Evolutionary conservation across 2,329 filamentous ascomycete species (phyloP).

Genomic region (Mycogone perniciosa): DNA sequence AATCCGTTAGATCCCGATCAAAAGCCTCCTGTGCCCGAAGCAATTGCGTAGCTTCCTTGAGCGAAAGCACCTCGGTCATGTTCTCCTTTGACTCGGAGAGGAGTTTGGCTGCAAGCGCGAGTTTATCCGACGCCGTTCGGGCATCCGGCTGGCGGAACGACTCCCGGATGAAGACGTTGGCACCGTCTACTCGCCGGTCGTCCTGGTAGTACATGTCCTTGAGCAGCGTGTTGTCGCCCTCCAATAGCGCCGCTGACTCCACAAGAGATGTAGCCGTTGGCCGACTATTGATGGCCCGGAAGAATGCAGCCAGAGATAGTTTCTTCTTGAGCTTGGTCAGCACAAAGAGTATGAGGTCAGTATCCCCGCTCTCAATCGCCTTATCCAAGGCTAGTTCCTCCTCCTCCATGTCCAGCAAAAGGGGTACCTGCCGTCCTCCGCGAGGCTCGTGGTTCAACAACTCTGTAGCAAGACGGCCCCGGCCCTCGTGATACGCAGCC

Average conservation of each 20-base stretch:
- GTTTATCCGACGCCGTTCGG: slow-evolving; percentile 70
- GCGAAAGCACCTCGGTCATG: slow-evolving; percentile 62
- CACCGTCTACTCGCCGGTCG: slow-evolving; percentile 80
- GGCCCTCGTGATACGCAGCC: slow-evolving; percentile 89
- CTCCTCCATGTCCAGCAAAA: slow-evolving; percentile 91
- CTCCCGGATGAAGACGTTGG: slow-evolving; percentile 80
- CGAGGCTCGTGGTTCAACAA: slow-evolving; percentile 89
- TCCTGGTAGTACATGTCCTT: slow-evolving; percentile 98
- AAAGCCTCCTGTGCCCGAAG: slow-evolving; percentile 81
- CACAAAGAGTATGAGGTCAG: slow-evolving; percentile 86
- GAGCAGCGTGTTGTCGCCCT: slow-evolving; percentile 69
- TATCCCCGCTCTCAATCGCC: slow-evolving; percentile 90
- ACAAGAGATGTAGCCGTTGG: slow-evolving; percentile 85
- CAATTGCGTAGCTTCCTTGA: slow-evolving; percentile 75
- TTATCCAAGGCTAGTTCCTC: slow-evolving; percentile 94
- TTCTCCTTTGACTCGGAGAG: slow-evolving; percentile 78
- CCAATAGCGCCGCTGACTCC: slow-evolving; percentile 67
- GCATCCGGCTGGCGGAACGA: slow-evolving; percentile 67
- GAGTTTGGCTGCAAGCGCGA: slow-evolving; percentile 78
- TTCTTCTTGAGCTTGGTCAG: slow-evolving; percentile 85
- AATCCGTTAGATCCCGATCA: slow-evolving; percentile 72
- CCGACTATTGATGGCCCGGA: slow-evolving; percentile 79
- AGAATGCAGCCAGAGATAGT: slow-evolving; percentile 83
- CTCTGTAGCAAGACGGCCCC: slow-evolving; percentile 80
- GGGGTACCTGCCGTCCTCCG: slow-evolving; percentile 90